Base-by-base conservation (phyloP, 164 flowering plant species). In the Saururus chinensis region DNA sequence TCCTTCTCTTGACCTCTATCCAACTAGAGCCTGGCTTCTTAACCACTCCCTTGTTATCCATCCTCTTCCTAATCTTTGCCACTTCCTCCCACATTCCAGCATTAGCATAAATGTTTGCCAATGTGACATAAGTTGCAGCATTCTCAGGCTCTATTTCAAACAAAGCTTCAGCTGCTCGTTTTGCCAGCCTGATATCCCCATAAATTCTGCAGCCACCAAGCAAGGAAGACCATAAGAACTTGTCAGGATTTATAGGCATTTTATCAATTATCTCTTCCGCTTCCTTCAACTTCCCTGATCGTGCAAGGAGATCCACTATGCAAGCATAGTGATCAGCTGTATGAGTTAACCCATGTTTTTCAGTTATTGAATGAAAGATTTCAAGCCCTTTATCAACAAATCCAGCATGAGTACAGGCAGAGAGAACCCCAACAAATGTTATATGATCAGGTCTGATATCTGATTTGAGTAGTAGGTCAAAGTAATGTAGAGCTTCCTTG, bases 31-130 rank as follows among this genome's bases (percentile, higher is more conserved):
- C 72, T 7, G 77, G 74, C 53, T 71, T 68, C 70, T 74, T 74
- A 35, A 74, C 70, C 19, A 68, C 70, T 21, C 74, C 51, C 56
- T 65, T 59, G 12, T 60, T 65, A 7, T 68, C 74, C 74, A 74
- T 74, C 40, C 21, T 59, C 56, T 71, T 71, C 62, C 74, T 68
- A 40, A 74, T 49, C 25, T 11, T 68, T 20, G 30, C 72, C 13
- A 62, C 77, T 62, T 74, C 77, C 13, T 65, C 65, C 74, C 77
- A 74, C 74, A 71, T 63, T 30, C 74, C 77, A 40, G 70, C 72
- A 35, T 66, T 20, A 21, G 77, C 77, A 68, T 71, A 71, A 19
- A 74, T 71, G 40, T 74, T 74, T 9, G 68, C 77, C 60, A 74
- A 41, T 14, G 77, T 71, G 24, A 74, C 74, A 60, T 68, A 74